These are phyloP conservation scores for Sisymbrium altissimum DNA, from an alignment of 345 rosid genomes.

Conservation along the genomic window DNA sequence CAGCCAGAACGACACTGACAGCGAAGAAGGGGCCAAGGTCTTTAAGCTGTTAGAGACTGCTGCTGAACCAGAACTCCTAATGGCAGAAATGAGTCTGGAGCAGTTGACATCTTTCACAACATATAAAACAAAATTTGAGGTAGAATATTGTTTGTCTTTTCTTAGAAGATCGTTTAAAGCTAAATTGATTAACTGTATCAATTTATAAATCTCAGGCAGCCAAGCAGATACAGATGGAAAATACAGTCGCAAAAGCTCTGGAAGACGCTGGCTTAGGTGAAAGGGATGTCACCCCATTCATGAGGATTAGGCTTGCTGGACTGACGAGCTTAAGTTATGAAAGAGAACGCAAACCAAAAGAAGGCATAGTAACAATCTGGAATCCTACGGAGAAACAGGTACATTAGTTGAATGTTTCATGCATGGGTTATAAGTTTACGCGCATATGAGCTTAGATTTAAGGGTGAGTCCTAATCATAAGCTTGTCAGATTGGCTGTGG, in stretches of 20 bases:
- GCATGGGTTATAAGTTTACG: no score
- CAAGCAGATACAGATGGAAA: conserved; percentile 60
- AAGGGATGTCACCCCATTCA: conserved; percentile 81
- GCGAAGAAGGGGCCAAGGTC: conserved; percentile 84
- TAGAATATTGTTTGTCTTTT: conserved; percentile 31
- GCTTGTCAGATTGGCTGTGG: no score
- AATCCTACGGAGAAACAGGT: conserved; percentile 91
- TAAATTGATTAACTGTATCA: not conserved
- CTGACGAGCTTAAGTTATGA: conserved; percentile 40
- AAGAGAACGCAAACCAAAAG: conserved; percentile 42
- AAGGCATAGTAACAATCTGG: conserved; percentile 91
- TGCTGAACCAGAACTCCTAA: conserved; percentile 85
- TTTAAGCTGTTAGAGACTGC: conserved; percentile 68
- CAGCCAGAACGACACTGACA: conserved; percentile 54
- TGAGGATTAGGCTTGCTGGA: conserved; percentile 87
- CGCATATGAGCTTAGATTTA: no score
- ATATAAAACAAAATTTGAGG: conserved; percentile 76
- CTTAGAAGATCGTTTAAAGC: not conserved
- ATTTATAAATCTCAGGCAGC: conserved; percentile 49
- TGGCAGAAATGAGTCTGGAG: conserved; percentile 93
- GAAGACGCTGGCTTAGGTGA: conserved; percentile 63
- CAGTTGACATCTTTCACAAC: conserved; percentile 66
- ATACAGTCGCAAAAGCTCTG: conserved; percentile 65
- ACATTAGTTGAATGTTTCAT: no score
- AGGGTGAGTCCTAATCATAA: no score